phyloP scores from a whole-genome alignment of 139 green algal species.

The Coelastrella sp. region DNA sequence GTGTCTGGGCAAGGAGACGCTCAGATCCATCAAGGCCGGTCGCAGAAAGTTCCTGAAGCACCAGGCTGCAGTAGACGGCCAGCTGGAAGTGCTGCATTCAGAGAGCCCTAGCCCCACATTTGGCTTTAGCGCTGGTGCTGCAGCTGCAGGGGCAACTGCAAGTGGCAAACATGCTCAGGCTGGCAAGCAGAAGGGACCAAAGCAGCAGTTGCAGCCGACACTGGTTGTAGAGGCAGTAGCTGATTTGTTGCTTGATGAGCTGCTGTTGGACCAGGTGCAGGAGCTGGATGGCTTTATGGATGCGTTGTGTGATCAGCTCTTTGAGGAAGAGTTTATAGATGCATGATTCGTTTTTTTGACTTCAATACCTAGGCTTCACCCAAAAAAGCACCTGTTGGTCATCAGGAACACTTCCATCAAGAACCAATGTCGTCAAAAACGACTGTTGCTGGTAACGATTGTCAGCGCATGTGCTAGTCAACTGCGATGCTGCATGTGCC shows the following conservation, averaged over 20 bases:
- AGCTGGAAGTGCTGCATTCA: not conserved
- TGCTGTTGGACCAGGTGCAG: slow-evolving; percentile 13
- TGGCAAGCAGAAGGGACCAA: not conserved
- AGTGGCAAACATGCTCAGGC: too few species aligned
- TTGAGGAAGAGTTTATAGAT: slow-evolving; percentile 37
- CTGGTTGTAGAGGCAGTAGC: slow-evolving; percentile 41
- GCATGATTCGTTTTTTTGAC: not conserved
- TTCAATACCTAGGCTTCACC: too few species aligned
- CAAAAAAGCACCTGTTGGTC: too few species aligned
- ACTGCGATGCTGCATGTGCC: too few species aligned
- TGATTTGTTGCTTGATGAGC: slow-evolving; percentile 42
- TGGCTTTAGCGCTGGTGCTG: not conserved
- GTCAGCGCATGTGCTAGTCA: too few species aligned
- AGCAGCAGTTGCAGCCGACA: slow-evolving; percentile 13
- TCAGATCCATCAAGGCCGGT: slow-evolving; percentile 32
- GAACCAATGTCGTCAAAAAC: too few species aligned
- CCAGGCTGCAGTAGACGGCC: slow-evolving; percentile 18
- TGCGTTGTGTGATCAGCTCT: slow-evolving; percentile 13
- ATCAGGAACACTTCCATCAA: too few species aligned
- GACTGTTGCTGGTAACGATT: too few species aligned
- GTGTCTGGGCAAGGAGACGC: not conserved
- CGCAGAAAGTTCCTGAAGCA: not conserved
- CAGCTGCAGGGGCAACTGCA: too few species aligned
- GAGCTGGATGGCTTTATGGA: slow-evolving; percentile 35
- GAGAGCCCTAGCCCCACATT: not conserved